Evolutionary conservation across 2,329 filamentous ascomycete species (phyloP), one percentile per base, ranked within the genome.

Genomic region (Ceratocystis harringtonii): DNA sequence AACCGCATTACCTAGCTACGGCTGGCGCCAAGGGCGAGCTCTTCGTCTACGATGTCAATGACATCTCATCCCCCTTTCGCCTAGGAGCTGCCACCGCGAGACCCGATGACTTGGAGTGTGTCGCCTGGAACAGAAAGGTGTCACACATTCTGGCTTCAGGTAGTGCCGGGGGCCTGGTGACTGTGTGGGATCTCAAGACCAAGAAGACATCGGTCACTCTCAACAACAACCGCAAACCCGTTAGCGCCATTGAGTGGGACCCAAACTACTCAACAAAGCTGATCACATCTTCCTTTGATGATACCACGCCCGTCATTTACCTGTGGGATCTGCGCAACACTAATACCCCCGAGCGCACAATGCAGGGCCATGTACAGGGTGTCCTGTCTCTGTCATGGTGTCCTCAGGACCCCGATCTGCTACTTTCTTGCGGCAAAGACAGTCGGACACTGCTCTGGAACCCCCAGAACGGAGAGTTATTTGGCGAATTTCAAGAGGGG

Each of bases 51-150:
- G 92, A 99, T 72, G 79, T 97, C 70, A 91, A 95, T 76, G 92
- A 97, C 74, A 83, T 92, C 70, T 84, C 84, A 66, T 94, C 89
- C 73, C 89, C 92, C 4, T 95, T 95, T 77, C 85, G 92, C 69
- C 80, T 99, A 41, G 94, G 94, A 68, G 95, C 89, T 69, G 83
- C 88, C 45, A 90, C 90, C 52, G 92, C 91, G 69, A 88, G 92
- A 73, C 89, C 91, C 48, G 92, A 97, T 72, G 94, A 99, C 71
- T 89, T 97, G 69, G 94, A 97, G 72, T 95, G 92, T 70, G 80
- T 99, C 68, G 92, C 96, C 70, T 99, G 95, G 95, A 99, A 99
- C 77, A 92, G 91, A 73, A 97, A 95, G 78, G 92, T 97, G 52
- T 85, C 92, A 15, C 92, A 99, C 74, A 99, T 99, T 74, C 78